Percentiles rank a stretch among this genome's conserved stretches.
Evolutionary conservation across 2,329 filamentous ascomycete genomes (phyloP).

Genomic region (Beauveria brongniartii): DNA sequence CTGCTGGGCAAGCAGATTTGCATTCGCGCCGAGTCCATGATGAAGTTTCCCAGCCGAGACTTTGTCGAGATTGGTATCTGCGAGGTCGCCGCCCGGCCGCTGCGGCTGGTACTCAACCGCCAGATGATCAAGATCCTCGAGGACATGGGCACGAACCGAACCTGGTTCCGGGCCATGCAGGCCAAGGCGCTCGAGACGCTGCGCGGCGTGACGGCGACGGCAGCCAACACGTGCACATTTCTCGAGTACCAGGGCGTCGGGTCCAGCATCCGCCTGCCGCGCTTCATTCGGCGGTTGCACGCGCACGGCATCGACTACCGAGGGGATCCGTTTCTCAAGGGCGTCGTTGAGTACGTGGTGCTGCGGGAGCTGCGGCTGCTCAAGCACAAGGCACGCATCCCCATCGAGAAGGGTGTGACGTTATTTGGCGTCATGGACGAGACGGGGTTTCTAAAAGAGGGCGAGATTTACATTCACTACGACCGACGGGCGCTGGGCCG

Average conservation of each 20-base stretch:
- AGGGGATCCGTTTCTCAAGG: conserved; percentile 60
- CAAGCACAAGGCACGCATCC: conserved; percentile 73
- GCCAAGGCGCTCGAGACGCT: conserved; percentile 52
- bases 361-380: conserved; percentile 64
- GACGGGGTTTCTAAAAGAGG: conserved; percentile 57
- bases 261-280: conserved; percentile 49
- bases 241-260: conserved; percentile 55
- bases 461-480: conserved; percentile 59
- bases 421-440: conserved; percentile 82
- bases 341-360: conserved; percentile 60
- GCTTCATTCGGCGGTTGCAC: conserved; percentile 52
- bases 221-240: conserved; percentile 57
- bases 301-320: conserved; percentile 56
- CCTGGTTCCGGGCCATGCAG: conserved; percentile 59
- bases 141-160: conserved; percentile 54
- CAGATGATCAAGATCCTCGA: conserved; percentile 82
- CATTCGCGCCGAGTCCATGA: conserved; percentile 64
- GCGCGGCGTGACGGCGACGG: conserved; percentile 47
- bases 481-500: conserved; percentile 27
- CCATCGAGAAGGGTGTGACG: conserved; percentile 61
- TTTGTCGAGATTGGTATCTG: conserved; percentile 60
- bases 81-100: conserved; percentile 56
- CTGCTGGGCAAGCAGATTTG: conserved; percentile 50
- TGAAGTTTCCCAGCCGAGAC: conserved; percentile 59
- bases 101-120: conserved; percentile 65